Conservation (phyloP, 306 rosid genomes). For the Trichosanthes cucumerina region DNA sequence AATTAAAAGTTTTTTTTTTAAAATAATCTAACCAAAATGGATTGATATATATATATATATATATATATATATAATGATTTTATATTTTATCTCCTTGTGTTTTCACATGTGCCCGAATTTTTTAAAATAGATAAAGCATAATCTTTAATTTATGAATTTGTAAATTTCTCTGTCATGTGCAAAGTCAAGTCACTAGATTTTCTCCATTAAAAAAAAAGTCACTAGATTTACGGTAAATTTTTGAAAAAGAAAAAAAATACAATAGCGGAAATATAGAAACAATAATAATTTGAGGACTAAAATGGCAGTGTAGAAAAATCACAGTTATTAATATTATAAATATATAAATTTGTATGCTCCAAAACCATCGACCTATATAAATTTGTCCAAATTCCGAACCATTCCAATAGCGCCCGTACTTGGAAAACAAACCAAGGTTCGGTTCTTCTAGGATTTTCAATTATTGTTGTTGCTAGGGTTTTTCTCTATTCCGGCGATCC, state of each 20-base stretch:
- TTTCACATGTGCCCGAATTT: neutral
- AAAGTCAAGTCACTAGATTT: neutral
- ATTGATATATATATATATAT: too few relatives aligned
- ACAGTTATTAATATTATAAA: neutral
- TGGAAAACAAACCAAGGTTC: neutral
- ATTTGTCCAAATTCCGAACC: neutral
- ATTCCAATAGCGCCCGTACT: neutral
- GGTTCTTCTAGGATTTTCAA: slow-evolving; percentile 3
- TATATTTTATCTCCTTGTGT: too few relatives aligned
- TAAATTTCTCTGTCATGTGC: neutral
- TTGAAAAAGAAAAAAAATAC: neutral
- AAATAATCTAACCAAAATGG: too few relatives aligned
- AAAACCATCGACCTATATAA: neutral
- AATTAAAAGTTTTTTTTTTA: too few relatives aligned
- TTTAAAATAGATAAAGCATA: neutral
- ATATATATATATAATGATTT: too few relatives aligned
- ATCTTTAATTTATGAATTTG: neutral
- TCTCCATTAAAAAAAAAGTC: too few relatives aligned
- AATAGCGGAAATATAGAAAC: neutral
- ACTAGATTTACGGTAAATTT: neutral
- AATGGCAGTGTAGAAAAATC: neutral
- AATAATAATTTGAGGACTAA: neutral
- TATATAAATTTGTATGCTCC: neutral
- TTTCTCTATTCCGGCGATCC: neutral
- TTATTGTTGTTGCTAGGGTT: slow-evolving; percentile 19